Percentiles rank a stretch among this genome's conserved stretches.
Evolutionary conservation across 148 eudicot species (phyloP).

Genomic region (Rheum nobile): DNA sequence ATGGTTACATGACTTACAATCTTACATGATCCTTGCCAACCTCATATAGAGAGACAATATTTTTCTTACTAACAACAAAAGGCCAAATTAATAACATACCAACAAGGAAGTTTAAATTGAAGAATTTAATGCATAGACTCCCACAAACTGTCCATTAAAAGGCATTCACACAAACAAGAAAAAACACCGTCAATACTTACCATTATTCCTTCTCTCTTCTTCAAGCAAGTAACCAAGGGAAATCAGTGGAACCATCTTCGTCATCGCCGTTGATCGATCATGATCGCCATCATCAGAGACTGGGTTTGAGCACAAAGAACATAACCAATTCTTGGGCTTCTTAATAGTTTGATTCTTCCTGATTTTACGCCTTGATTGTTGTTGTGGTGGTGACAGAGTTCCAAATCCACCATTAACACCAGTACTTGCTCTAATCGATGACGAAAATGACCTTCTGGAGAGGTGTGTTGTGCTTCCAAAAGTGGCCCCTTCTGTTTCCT

Average conservation of each 20-base stretch:
- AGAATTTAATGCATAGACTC: neutral
- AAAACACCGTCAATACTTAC: neutral
- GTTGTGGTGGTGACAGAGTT: neutral
- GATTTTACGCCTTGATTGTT: neutral
- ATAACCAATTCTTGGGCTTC: neutral
- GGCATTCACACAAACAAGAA: neutral
- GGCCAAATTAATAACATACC: neutral
- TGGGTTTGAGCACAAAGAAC: neutral
- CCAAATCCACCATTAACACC: neutral
- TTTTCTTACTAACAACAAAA: neutral
- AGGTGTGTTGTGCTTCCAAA: neutral
- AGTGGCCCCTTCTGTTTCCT: neutral
- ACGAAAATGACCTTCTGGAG: neutral
- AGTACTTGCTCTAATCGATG: neutral
- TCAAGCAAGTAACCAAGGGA: constrained; percentile 4
- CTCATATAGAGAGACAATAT: neutral
- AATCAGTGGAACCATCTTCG: neutral
- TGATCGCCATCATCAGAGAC: neutral
- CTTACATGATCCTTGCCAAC: neutral
- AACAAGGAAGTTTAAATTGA: neutral
- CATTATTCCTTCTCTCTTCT: neutral
- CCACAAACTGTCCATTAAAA: neutral
- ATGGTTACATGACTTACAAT: too few relatives aligned
- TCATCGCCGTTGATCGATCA: neutral
- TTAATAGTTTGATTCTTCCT: neutral